These are phyloP conservation scores for Zasmidium angulare DNA, from an alignment of 2,329 filamentous ascomycete genomes.

Conservation along the genomic window DNA sequence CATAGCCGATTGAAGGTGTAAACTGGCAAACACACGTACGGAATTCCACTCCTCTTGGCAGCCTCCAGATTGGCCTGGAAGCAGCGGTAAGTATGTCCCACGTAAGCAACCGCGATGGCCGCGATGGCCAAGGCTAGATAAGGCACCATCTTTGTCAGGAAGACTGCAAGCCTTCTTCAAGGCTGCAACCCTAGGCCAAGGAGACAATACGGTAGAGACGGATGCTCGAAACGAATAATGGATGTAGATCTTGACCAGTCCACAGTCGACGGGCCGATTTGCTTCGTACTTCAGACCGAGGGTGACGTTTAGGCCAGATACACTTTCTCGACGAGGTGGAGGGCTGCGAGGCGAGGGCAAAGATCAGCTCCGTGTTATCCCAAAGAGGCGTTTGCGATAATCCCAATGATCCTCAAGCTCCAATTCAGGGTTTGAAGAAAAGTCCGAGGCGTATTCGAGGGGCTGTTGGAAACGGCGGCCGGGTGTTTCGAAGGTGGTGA, in stretches of 20 bases:
- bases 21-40: conserved; percentile 43
- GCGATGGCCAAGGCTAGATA: conserved; percentile 29
- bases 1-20: conserved; percentile 55
- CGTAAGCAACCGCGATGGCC: conserved; percentile 36
- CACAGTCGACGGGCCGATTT: too few species aligned
- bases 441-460: not conserved
- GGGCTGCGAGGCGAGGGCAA: conserved; percentile 5
- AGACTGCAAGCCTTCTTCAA: not conserved
- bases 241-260: not conserved
- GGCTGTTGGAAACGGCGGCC: not conserved
- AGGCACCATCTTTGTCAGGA: conserved; percentile 26
- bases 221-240: not conserved
- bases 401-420: not conserved
- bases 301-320: not conserved
- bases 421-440: not conserved
- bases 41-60: conserved; percentile 48
- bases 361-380: not conserved
- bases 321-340: not conserved
- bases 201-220: conserved; percentile 1
- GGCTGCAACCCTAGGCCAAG: not conserved
- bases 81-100: conserved; percentile 36
- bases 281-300: not conserved
- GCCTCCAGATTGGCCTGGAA: conserved; percentile 43
- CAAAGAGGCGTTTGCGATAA: conserved; percentile 1
- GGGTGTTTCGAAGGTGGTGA: not conserved